A percentile compares a stretch with the other conserved stretches of the same genome.
phyloP scores from a whole-genome alignment of 2,329 filamentous ascomycete species.

The Trichoderma endophyticum region DNA sequence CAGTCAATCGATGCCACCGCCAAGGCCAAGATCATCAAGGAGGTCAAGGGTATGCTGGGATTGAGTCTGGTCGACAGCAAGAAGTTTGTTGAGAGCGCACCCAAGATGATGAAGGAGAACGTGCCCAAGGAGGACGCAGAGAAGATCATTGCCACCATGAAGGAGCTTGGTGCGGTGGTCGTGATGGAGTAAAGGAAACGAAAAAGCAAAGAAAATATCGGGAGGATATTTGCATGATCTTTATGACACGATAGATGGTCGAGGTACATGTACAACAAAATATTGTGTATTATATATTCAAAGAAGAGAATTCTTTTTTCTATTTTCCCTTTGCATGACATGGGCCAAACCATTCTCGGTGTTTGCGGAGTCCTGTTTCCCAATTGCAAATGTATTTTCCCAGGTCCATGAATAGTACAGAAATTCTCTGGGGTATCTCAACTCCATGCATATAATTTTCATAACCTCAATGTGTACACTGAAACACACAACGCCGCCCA shows the following conservation, averaged over 20 bases:
- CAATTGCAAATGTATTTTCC: neutral
- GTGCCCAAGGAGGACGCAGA: conserved; percentile 98
- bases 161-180: conserved; percentile 85
- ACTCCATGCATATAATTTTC: conserved; percentile 4
- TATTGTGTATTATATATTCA: conserved; percentile 36
- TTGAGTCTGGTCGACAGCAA: conserved; percentile 98
- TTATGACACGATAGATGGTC: conserved; percentile 33
- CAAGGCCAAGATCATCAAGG: conserved; percentile 99
- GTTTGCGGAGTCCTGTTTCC: neutral
- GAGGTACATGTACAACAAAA: conserved; percentile 40
- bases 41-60: conserved; percentile 94
- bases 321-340: neutral
- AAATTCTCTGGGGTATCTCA: conserved; percentile 32
- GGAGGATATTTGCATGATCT: conserved; percentile 17
- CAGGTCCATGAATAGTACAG: neutral
- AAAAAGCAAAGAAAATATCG: neutral
- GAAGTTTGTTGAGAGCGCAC: conserved; percentile 98
- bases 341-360: conserved; percentile 3
- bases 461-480: neutral
- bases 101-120: conserved; percentile 98
- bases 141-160: conserved; percentile 95
- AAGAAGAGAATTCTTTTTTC: conserved; percentile 27
- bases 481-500: conserved; percentile 30
- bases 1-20: conserved; percentile 79
- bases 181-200: conserved; percentile 72